Evolutionary conservation across 306 rosid genomes (phyloP), one percentile per base, ranked within the genome.

Genomic region (Pterocarpus santalinus): DNA sequence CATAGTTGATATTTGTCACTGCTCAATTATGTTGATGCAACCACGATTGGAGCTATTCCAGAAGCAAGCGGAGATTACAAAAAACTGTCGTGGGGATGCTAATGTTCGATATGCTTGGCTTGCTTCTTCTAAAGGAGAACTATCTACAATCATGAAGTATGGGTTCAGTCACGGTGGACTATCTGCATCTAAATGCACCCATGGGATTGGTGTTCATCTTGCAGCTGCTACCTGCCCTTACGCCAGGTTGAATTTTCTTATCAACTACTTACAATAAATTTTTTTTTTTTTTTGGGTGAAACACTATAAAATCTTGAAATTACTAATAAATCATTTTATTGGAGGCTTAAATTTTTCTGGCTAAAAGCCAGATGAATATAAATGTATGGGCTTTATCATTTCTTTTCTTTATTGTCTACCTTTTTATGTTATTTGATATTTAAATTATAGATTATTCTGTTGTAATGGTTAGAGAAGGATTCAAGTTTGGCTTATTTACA

Each of bases 81-180:
- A 84, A 68, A 80, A 47, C 14, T 84, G 65, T 53, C 94, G 85
- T 5, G 97, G 91, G 28, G 87, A 88, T 73, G 91, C 97, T 9
- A 92, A 92, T 86, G 87, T 90, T 79, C 92, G 66, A 53, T 86
- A 85, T 84, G 98, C 94, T 69, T 95, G 97, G 98, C 92, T 92
- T 82, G 72, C 97, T 84, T 72, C 83, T 73, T 89, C 92, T 33
- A 87, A 89, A 78, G 86, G 65, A 69, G 95, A 89, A 47, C 77
- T 90, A 8, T 82, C 94, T 49, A 82, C 88, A 17, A 65, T 92
- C 79, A 68, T 87, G 85, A 72, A 72, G 66, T 80, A 88, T 81
- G 98, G 97, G 75, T 87, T 91, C 69, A 90, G 97, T 72, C 88
- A 90, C 84, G 85, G 82, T 87, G 89, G 90, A 73, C 77, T 61